phyloP scores from a whole-genome alignment of 2,329 filamentous ascomycete genomes.

The Thielaviopsis ethacetica region DNA sequence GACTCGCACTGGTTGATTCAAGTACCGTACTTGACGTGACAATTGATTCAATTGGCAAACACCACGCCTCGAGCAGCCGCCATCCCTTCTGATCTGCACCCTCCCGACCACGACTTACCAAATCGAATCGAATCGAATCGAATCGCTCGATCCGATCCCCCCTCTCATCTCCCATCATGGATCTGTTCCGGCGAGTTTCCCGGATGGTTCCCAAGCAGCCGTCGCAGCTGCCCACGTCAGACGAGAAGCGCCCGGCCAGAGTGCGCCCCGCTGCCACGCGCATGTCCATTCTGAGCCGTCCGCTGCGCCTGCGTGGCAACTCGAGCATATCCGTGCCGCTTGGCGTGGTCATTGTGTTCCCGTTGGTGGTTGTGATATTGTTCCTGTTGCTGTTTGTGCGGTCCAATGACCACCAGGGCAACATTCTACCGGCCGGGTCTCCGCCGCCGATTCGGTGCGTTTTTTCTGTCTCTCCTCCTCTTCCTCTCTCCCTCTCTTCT shows the following conservation, averaged over 20 bases:
- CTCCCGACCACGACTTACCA: not conserved
- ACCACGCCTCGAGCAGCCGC: not conserved
- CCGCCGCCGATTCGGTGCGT: conserved; percentile 78
- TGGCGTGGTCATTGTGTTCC: conserved; percentile 83
- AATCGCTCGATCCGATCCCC: not conserved
- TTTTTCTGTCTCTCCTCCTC: not conserved
- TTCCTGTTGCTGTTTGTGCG: conserved; percentile 65
- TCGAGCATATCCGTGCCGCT: conserved; percentile 85
- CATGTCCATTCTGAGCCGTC: conserved; percentile 69
- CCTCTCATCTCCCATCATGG: conserved; percentile 25
- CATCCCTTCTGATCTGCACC: not conserved
- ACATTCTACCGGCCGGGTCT: conserved; percentile 74
- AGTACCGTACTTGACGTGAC: too few relatives aligned
- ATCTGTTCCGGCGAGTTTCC: conserved; percentile 40
- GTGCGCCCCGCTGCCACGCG: conserved; percentile 28
- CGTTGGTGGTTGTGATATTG: conserved; percentile 81
- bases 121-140: not conserved
- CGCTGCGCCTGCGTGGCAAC: conserved; percentile 78
- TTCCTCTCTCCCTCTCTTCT: not conserved
- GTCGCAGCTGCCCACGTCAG: conserved; percentile 30
- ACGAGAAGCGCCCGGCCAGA: conserved; percentile 30
- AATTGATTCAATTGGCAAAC: too few relatives aligned
- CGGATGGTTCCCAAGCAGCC: conserved; percentile 29
- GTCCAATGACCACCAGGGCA: conserved; percentile 68
- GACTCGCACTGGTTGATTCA: too few relatives aligned